Base-by-base conservation (phyloP, 176 grass and related monocot species). In the Bromus sterilis region DNA sequence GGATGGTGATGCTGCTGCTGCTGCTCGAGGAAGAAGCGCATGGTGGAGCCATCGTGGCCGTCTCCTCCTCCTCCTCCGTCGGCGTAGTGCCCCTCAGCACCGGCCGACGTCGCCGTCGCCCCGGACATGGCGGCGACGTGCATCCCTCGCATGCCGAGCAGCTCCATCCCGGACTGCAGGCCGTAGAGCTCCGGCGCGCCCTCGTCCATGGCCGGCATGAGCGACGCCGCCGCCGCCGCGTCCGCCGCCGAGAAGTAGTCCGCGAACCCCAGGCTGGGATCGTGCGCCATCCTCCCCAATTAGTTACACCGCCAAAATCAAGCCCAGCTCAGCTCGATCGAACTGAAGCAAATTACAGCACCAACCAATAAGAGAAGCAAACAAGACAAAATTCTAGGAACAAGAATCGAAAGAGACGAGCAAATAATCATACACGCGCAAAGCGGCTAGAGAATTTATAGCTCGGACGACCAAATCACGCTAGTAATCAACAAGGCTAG, bases 91-190 rank as follows among this genome's bases (percentile, higher is more conserved):
- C 15, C 15, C 15, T 48, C 44, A 1, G 26, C 56, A 14, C 29
- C 18, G 33, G 70, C 40, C 39, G 51, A 24, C 64, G 80, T 21
- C 30, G 78, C 61, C 64, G 80, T 21, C 30, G 78, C 61, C 32
- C 28, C 69, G 43, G 87, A 82, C 78, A 85, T 78, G 51, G 79
- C 25, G 43, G 78, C 15, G 1, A 13, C 40, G 68, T 71, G 68
- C 31, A 90, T 65, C 43, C 83, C 83, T 4, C 83, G 60, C 62
- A 92, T 85, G 61, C 84, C 92, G 71, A 98, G 81, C 28, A 89
- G 82, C 83, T 95, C 90, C 69, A 98, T 89, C 66, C 89, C 91
- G 24, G 44, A 23, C 31, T 95, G 96, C 42, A 93, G 11, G 28
- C 87, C 79, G 78, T 81, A 99, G 9, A 96, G 79, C 65, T 98